Evolutionary conservation across 352 stramenopile genomes (phyloP), one percentile per base, ranked within the genome.

Genomic region (Thraustochytrium striatum): DNA sequence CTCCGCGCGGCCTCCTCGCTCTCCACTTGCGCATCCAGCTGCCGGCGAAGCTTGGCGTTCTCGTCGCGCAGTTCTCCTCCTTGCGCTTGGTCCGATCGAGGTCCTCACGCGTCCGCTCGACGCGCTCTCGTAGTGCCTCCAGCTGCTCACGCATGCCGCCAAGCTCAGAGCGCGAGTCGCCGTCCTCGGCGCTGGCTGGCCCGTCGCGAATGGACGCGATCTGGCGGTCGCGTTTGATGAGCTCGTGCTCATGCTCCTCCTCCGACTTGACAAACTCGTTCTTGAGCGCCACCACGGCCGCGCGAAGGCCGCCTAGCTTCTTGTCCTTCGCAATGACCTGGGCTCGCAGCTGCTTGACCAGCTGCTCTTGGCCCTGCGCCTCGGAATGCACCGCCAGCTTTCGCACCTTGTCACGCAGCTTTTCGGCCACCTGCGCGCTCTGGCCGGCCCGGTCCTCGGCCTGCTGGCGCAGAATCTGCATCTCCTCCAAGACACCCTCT

Each of bases 21-120:
- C 81, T 89, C 85, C 19, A 85, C 84, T 47, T 87, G 85, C 33
- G 92, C 88, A 69, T 91, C 88, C 8, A 92, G 52, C 30, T 85
- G 32, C 57, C 84, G 78, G 75, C 69, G 33, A 9, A 82, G 50
- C 28, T 79, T 53, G 16, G 61, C 35, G 3, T 78, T 41, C 55
- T 80, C 61, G 1, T 43, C 43, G 21, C 70, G 62, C 28, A 82
- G 57, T 81, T 61, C 52, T 82, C 72, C 25, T 81, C 75, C 5
- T 43, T 39, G n/a, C 57, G 8, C 21, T 79, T 79, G 8, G 69
- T 69, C 1, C 43, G 58, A 30, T 62, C 69, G 2, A 69, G n/a
- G 38, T 79, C 69, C 32, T 79, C 8, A 25, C 53, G 47, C 13
- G 30, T 69, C 11, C 35, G 33, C 69, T 79, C 52, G 9, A 69